Percentiles rank a stretch among this genome's conserved stretches.
phyloP scores from a whole-genome alignment of 495 filamentous ascomycete species.

The Aspergillus haitiensis region DNA sequence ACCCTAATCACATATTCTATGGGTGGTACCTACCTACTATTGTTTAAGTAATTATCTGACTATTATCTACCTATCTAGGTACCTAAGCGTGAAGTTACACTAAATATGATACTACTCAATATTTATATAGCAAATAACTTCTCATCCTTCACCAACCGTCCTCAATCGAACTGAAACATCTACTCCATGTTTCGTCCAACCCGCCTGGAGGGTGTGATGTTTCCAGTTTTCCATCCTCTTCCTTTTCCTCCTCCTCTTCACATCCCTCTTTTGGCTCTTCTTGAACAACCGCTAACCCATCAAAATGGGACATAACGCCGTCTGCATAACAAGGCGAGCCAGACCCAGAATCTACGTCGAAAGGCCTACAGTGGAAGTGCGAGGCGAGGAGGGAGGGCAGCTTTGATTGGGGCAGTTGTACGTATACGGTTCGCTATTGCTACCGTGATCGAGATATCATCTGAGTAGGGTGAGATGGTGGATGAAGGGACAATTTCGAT shows the following conservation, averaged over 20 bases:
- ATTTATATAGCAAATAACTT: constrained; percentile 6
- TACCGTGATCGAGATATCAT: constrained; percentile 6
- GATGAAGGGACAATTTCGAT: constrained; percentile 16
- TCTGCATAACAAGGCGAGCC: constrained; percentile 28
- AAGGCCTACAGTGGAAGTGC: constrained; percentile 28
- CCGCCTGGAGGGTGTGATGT: background rate
- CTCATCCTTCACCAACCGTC: constrained; percentile 18
- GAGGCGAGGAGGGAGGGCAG: constrained; percentile 22
- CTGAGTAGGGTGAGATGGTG: constrained; percentile 18
- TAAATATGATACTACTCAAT: background rate
- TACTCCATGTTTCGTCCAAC: constrained; percentile 28
- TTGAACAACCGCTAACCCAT: constrained; percentile 31
- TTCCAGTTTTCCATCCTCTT: too few species aligned
- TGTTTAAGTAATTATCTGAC: too few species aligned
- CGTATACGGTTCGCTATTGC: constrained; percentile 25
- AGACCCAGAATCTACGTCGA: constrained; percentile 33
- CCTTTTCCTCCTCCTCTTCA: background rate
- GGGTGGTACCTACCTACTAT: too few species aligned
- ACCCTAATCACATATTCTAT: too few species aligned
- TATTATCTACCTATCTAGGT: too few species aligned
- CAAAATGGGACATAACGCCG: constrained; percentile 27
- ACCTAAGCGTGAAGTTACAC: too few species aligned
- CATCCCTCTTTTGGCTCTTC: constrained; percentile 25
- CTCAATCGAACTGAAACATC: constrained; percentile 31
- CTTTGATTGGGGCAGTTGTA: constrained; percentile 26